Evolutionary conservation across 2,329 filamentous ascomycete genomes (phyloP).

Genomic region (Talaromyces marneffei): DNA sequence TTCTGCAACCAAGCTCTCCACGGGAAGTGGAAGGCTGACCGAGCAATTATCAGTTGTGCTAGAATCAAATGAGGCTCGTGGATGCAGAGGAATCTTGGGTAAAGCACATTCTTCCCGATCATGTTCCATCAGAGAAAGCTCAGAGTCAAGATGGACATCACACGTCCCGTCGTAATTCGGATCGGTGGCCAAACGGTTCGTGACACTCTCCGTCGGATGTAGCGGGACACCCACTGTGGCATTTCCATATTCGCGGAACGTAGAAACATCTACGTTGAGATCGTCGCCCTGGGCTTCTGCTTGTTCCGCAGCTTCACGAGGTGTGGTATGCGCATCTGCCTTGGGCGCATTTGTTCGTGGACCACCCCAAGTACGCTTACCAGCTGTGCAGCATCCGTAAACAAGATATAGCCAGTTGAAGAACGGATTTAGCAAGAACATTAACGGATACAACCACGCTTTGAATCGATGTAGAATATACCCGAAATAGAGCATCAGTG

Average conservation of each 20-base stretch:
- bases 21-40: conserved; percentile 60
- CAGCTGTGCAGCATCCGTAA: conserved; percentile 90
- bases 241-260: conserved; percentile 55
- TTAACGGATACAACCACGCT: conserved; percentile 88
- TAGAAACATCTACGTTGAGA: conserved; percentile 81
- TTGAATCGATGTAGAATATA: conserved; percentile 82
- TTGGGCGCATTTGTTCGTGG: conserved; percentile 82
- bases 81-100: conserved; percentile 47
- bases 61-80: conserved; percentile 62
- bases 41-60: conserved; percentile 56
- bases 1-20: conserved; percentile 72
- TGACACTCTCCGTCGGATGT: conserved; percentile 66
- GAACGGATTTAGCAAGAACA: conserved; percentile 93
- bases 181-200: conserved; percentile 45
- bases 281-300: conserved; percentile 77
- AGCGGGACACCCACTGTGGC: conserved; percentile 50
- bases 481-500: conserved; percentile 94
- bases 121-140: conserved; percentile 50
- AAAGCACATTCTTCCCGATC: conserved; percentile 42
- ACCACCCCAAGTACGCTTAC: conserved; percentile 91
- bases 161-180: conserved; percentile 66
- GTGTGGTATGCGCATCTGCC: conserved; percentile 68
- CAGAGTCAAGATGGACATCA: conserved; percentile 62
- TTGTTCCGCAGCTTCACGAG: conserved; percentile 75
- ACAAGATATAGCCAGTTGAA: conserved; percentile 99